Percentiles rank a stretch among this genome's conserved stretches.
phyloP scores from a whole-genome alignment of 2,329 filamentous ascomycete species.

The Colletotrichum theobromicola region DNA sequence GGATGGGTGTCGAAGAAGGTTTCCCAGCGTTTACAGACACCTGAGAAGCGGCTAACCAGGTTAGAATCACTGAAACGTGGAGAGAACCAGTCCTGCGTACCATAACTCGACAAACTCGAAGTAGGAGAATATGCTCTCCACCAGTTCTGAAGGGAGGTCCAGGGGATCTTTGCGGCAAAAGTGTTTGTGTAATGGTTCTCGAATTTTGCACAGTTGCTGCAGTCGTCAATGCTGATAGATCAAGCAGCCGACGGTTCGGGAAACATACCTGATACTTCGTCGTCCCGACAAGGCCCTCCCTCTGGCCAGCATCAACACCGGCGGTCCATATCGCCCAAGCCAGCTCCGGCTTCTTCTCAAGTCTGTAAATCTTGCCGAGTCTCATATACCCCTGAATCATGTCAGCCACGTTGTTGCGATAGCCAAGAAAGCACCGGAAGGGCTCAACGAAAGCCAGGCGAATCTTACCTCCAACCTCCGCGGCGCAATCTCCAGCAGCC shows the following conservation, averaged over 20 bases:
- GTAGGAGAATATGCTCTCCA: slow-evolving; percentile 38
- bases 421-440: neutral
- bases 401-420: neutral
- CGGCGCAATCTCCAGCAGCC: slow-evolving; percentile 47
- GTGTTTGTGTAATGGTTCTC: slow-evolving; percentile 37
- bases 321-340: slow-evolving; percentile 46
- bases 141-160: slow-evolving; percentile 38
- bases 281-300: slow-evolving; percentile 28
- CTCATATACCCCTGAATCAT: slow-evolving; percentile 44
- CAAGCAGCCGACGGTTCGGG: neutral
- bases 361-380: slow-evolving; percentile 42
- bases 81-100: neutral
- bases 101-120: slow-evolving; percentile 32
- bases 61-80: neutral
- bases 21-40: slow-evolving; percentile 22
- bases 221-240: neutral
- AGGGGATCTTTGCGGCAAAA: slow-evolving; percentile 40
- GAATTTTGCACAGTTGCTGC: slow-evolving; percentile 36
- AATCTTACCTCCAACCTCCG: slow-evolving; percentile 40
- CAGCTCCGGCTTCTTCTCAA: slow-evolving; percentile 40
- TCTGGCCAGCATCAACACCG: slow-evolving; percentile 38
- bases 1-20: slow-evolving; percentile 16
- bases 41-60: neutral
- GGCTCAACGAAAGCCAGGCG: neutral
- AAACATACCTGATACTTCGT: slow-evolving; percentile 37